These are phyloP conservation scores for Terfezia boudieri DNA, from an alignment of 495 filamentous ascomycete genomes.

Conservation along the genomic window DNA sequence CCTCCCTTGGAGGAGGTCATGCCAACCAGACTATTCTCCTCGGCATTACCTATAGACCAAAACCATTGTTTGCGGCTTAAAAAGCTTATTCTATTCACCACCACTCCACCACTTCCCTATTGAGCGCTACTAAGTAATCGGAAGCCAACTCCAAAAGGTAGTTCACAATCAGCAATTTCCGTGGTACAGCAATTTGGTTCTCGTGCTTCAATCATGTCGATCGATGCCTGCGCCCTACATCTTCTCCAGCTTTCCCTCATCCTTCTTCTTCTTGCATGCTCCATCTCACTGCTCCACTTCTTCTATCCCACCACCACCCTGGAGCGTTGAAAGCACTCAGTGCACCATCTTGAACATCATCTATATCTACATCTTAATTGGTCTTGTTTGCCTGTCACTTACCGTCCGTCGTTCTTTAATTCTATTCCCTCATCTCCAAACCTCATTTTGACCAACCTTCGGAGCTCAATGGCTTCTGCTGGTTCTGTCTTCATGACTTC, in stretches of 20 bases:
- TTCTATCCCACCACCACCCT: not conserved
- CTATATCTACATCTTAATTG: too few relatives aligned
- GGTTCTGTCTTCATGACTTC: too few relatives aligned
- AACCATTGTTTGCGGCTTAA: constrained; percentile 1
- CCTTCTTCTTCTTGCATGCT: not conserved
- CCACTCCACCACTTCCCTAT: not conserved
- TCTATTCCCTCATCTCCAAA: not conserved
- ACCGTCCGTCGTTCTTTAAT: not conserved
- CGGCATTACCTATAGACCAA: constrained; percentile 4
- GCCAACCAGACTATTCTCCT: too few relatives aligned
- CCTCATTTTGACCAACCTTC: not conserved
- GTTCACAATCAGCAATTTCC: not conserved
- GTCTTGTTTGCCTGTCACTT: not conserved
- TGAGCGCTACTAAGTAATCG: not conserved
- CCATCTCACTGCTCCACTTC: not conserved
- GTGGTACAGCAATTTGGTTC: not conserved
- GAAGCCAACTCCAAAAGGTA: not conserved
- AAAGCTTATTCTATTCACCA: constrained; percentile 9
- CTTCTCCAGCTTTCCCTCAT: not conserved
- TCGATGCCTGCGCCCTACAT: not conserved
- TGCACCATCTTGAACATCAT: too few relatives aligned
- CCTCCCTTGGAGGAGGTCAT: too few relatives aligned
- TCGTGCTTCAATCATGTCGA: not conserved
- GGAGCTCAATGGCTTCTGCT: too few relatives aligned
- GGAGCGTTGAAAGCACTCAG: too few relatives aligned